Conservation (phyloP, 768 basidiomycete species). For the Lanmaoa rubissima region DNA sequence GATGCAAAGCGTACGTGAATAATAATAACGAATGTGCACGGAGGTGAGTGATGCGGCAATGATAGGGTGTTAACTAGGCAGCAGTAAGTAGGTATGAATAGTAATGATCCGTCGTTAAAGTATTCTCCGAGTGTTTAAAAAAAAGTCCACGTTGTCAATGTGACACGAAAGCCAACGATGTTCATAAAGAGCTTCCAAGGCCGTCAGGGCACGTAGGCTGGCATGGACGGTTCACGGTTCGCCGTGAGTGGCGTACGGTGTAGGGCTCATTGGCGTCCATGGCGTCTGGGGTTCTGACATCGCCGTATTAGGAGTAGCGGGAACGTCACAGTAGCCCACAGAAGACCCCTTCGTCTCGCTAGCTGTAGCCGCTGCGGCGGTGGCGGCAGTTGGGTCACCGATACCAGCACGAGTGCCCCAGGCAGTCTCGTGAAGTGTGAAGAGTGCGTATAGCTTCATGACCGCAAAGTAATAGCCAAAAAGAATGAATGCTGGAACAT, state of each 20-base stretch:
- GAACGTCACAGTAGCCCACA: constrained; percentile 10
- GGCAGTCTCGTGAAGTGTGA: constrained; percentile 91
- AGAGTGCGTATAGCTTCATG: constrained; percentile 92
- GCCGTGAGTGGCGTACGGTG: neutral
- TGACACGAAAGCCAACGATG: neutral
- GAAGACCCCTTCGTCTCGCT: constrained; percentile 25
- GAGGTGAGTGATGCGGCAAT: neutral
- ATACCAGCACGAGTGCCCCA: constrained; percentile 97
- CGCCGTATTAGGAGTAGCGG: neutral
- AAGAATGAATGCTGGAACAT: constrained; percentile 82
- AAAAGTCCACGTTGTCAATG: neutral
- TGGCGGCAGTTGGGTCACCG: constrained; percentile 77
- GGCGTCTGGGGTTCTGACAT: neutral
- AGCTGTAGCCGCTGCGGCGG: constrained; percentile 48
- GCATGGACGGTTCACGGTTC: neutral
- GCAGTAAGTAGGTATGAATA: neutral
- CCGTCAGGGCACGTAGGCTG: neutral
- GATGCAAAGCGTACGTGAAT: neutral
- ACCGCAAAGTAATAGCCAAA: constrained; percentile 95
- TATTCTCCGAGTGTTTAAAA: neutral
- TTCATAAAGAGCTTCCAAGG: neutral
- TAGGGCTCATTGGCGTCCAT: neutral
- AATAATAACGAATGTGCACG: neutral
- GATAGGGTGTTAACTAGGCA: neutral
- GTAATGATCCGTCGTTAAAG: neutral